Conservation (phyloP, 2,329 filamentous ascomycete species). For the Grosmannia huntii region DNA sequence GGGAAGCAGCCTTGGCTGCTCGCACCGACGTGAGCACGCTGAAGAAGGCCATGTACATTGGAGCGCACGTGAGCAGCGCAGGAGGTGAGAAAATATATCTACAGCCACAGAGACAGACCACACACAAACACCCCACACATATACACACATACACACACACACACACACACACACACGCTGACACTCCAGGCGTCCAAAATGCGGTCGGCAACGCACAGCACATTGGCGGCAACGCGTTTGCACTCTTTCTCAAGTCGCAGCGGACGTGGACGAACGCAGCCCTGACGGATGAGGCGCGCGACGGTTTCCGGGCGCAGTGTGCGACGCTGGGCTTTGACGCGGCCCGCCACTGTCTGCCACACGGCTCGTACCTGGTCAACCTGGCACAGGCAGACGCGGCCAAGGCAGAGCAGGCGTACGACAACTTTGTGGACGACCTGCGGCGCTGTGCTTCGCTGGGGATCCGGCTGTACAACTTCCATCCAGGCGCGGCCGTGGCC, state of each 20-base stretch:
- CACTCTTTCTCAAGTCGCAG: slow-evolving; percentile 91
- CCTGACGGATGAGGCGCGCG: slow-evolving; percentile 52
- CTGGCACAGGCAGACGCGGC: slow-evolving; percentile 70
- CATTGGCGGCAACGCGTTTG: slow-evolving; percentile 86
- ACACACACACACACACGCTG: neutral
- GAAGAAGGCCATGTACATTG: slow-evolving; percentile 64
- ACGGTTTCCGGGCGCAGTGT: slow-evolving; percentile 58
- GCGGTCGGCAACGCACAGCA: slow-evolving; percentile 63
- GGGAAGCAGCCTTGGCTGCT: slow-evolving; percentile 46
- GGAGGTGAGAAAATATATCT: slow-evolving; percentile 50
- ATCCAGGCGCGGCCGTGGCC: slow-evolving; percentile 64
- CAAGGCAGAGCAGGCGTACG: slow-evolving; percentile 78
- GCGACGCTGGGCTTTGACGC: slow-evolving; percentile 59
- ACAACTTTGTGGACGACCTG: slow-evolving; percentile 77
- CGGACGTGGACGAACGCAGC: slow-evolving; percentile 85
- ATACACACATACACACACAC: too few relatives aligned
- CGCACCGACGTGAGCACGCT: slow-evolving; percentile 53
- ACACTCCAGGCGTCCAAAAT: slow-evolving; percentile 66
- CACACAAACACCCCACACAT: too few relatives aligned
- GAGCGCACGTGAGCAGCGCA: slow-evolving; percentile 82
- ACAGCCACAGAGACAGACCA: too few relatives aligned
- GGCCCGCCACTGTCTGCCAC: slow-evolving; percentile 65
- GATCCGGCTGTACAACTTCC: slow-evolving; percentile 94
- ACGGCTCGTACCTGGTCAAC: slow-evolving; percentile 95
- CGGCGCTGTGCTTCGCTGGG: slow-evolving; percentile 73